These are phyloP conservation scores for Fusarium marasasianum DNA, from an alignment of 2,329 filamentous ascomycete genomes.

Conservation along the genomic window DNA sequence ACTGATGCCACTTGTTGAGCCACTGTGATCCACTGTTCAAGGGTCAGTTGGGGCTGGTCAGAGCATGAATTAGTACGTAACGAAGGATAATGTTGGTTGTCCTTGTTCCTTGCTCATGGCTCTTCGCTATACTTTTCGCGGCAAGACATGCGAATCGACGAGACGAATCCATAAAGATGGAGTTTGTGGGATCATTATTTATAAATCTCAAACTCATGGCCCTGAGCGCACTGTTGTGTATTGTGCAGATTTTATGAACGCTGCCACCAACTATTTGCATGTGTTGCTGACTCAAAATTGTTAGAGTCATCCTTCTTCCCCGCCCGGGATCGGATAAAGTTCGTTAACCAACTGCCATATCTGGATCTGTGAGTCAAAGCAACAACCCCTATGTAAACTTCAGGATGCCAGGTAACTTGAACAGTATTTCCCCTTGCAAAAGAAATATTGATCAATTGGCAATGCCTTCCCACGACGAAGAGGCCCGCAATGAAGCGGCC, in stretches of 20 bases:
- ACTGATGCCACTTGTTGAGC: neutral
- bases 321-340: neutral
- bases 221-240: accelerated
- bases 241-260: neutral
- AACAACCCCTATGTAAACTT: neutral
- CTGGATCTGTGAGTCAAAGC: neutral
- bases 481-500: conserved; percentile 7
- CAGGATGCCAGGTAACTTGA: neutral
- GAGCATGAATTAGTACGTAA: neutral
- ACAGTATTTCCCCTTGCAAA: too few relatives aligned
- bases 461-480: neutral
- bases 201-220: neutral
- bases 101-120: neutral
- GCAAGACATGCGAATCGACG: neutral
- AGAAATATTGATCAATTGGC: neutral
- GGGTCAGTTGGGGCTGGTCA: neutral
- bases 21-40: neutral
- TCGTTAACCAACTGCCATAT: neutral
- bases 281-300: neutral
- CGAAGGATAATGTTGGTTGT: too few relatives aligned
- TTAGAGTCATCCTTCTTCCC: neutral
- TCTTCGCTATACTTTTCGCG: neutral
- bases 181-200: neutral
- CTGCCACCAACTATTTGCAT: neutral
- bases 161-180: neutral